These are phyloP conservation scores for Rhodotorula paludigena DNA, from an alignment of 768 basidiomycete genomes.

Conservation along the genomic window DNA sequence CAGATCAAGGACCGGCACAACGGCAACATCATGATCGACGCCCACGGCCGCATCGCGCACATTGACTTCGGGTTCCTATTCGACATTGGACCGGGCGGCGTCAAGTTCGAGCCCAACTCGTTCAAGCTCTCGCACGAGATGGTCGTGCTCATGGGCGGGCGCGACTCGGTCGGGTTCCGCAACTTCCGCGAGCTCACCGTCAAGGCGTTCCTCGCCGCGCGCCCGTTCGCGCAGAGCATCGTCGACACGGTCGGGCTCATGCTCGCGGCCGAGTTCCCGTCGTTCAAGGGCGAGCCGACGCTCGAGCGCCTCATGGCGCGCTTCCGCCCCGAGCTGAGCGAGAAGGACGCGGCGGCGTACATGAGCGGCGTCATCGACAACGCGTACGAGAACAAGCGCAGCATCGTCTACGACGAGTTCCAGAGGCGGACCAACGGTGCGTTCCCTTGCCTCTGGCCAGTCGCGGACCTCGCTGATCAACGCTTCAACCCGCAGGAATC, in stretches of 20 bases:
- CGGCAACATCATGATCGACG: conserved; percentile 99
- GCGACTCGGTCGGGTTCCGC: conserved; percentile 86
- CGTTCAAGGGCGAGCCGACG: conserved; percentile 92
- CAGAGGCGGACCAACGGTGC: conserved; percentile 23
- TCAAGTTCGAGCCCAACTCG: conserved; percentile 96
- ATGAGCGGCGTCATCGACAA: conserved; percentile 85
- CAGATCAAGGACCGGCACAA: conserved; percentile 99
- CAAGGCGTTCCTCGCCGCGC: conserved; percentile 92
- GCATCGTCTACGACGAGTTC: conserved; percentile 87
- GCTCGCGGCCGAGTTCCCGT: conserved; percentile 89
- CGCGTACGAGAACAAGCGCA: conserved; percentile 90
- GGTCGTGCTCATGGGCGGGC: conserved; percentile 95
- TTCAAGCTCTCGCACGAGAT: conserved; percentile 99
- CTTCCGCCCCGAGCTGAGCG: conserved; percentile 73
- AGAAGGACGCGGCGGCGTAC: conserved; percentile 86
- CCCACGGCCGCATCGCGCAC: conserved; percentile 92
- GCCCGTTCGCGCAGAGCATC: conserved; percentile 88
- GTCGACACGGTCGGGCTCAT: conserved; percentile 83
- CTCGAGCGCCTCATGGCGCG: conserved; percentile 80
- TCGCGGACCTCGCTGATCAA: no score
- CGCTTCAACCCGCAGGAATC: conserved; percentile 4
- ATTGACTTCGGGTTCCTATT: conserved; percentile 94
- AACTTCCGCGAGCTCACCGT: conserved; percentile 89
- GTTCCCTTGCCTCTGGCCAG: neutral
- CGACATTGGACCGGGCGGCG: conserved; percentile 90